A percentile compares a stretch with the other conserved stretches of the same genome.
These are phyloP conservation scores for Plectosphaerella cucumerina DNA, from an alignment of 2,329 filamentous ascomycete species.

Conservation along the genomic window DNA sequence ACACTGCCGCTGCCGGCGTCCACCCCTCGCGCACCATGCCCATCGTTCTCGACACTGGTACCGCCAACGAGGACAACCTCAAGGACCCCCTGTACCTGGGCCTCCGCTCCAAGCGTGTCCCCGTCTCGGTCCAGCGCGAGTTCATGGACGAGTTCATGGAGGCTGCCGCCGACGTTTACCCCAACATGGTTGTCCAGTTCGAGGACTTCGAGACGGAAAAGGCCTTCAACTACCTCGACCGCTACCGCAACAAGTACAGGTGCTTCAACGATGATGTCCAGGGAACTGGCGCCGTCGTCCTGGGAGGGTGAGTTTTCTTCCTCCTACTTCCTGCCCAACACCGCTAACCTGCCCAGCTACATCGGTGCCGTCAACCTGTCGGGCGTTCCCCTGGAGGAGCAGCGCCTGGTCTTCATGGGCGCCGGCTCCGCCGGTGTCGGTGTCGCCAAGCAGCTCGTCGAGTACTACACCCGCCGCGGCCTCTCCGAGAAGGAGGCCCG, in stretches of 20 bases:
- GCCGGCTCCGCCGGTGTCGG: constrained; percentile 94
- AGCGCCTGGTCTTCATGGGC: constrained; percentile 92
- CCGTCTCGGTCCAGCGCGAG: constrained; percentile 73
- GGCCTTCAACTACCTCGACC: constrained; percentile 88
- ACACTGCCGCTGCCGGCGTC: constrained; percentile 94
- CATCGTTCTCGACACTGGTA: constrained; percentile 64
- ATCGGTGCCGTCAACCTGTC: constrained; percentile 77
- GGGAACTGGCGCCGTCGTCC: constrained; percentile 91
- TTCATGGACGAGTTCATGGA: constrained; percentile 98
- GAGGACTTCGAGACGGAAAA: constrained; percentile 93
- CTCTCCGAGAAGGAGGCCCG: constrained; percentile 82
- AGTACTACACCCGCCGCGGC: constrained; percentile 92
- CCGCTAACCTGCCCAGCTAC: constrained; percentile 35
- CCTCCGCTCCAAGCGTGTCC: constrained; percentile 76
- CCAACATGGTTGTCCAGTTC: constrained; percentile 76
- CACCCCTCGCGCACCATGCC: constrained; percentile 78
- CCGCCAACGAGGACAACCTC: constrained; percentile 62
- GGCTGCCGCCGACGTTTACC: constrained; percentile 71
- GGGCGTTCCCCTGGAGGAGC: constrained; percentile 79
- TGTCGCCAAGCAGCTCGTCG: constrained; percentile 95
- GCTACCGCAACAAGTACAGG: constrained; percentile 83
- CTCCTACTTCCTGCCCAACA: no score
- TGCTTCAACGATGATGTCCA: constrained; percentile 99
- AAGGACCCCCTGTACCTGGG: constrained; percentile 81
- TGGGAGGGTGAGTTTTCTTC: constrained; percentile 60